Evolutionary conservation across 768 basidiomycete genomes (phyloP).

Genomic region (Mycena crocata): DNA sequence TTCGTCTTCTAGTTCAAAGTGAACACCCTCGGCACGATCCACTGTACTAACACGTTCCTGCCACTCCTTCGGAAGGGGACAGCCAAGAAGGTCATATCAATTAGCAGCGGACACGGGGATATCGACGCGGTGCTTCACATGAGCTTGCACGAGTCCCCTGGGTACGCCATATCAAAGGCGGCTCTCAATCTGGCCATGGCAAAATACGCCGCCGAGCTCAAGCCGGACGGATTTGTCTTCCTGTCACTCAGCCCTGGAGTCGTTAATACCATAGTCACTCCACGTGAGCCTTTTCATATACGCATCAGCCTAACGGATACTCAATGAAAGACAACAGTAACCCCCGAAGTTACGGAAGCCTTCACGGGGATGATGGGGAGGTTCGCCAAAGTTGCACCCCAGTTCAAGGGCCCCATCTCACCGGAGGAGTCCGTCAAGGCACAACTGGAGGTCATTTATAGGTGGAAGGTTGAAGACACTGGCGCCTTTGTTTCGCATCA

Average conservation of each 20-base stretch:
- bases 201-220: constrained; percentile 24
- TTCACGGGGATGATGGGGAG: no score
- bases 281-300: no score
- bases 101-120: constrained; percentile 20
- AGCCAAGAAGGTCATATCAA: constrained; percentile 22
- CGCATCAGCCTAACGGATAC: no score
- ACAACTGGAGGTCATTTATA: no score
- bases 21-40: constrained; percentile 22
- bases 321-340: no score
- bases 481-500: no score
- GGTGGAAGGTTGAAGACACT: no score
- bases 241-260: constrained; percentile 26
- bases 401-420: no score
- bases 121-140: constrained; percentile 20
- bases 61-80: constrained; percentile 21
- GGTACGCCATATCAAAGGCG: constrained; percentile 25
- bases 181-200: constrained; percentile 26
- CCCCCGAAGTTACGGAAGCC: no score
- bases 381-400: no score
- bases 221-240: constrained; percentile 26
- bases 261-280: constrained; percentile 21
- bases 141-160: constrained; percentile 16
- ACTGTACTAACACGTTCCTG: constrained; percentile 24
- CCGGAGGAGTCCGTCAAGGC: no score
- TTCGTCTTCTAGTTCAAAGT: no score